phyloP scores from a whole-genome alignment of 306 rosid genomes.

The Myrica gale region DNA sequence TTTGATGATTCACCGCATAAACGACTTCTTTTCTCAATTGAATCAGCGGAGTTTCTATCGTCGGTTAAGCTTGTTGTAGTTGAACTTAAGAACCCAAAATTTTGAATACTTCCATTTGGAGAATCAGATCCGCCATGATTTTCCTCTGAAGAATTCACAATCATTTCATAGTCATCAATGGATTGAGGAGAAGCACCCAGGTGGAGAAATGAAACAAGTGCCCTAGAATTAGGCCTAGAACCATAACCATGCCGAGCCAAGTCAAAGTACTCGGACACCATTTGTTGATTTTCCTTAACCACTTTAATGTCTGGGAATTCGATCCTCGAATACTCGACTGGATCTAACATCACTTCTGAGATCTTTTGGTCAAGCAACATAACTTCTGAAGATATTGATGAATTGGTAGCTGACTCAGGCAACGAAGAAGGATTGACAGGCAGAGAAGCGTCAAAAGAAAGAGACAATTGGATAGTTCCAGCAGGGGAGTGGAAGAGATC shows the following conservation, averaged over 20 bases:
- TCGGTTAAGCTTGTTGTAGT: constrained; percentile 67
- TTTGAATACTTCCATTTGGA: constrained; percentile 58
- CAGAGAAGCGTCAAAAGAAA: constrained; percentile 49
- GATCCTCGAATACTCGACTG: constrained; percentile 73
- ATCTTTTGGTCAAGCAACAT: constrained; percentile 61
- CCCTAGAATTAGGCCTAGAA: constrained; percentile 39
- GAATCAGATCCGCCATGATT: constrained; percentile 47
- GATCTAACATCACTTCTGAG: constrained; percentile 52
- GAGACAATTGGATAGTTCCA: constrained; percentile 71
- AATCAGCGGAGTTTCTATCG: constrained; percentile 62
- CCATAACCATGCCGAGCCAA: constrained; percentile 31
- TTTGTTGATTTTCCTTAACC: constrained; percentile 68
- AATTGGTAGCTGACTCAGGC: constrained; percentile 40
- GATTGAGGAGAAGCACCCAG: constrained; percentile 59
- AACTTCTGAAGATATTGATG: constrained; percentile 92
- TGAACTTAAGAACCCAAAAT: constrained; percentile 63
- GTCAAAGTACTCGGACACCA: constrained; percentile 81
- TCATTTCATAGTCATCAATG: constrained; percentile 63
- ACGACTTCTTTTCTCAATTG: constrained; percentile 48
- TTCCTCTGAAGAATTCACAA: constrained; percentile 43
- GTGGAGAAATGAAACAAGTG: constrained; percentile 65
- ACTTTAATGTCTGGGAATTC: constrained; percentile 78
- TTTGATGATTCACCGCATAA: constrained; percentile 32
- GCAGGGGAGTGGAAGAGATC: constrained; percentile 96
- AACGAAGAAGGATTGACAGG: constrained; percentile 34